Base-by-base conservation (phyloP, 257 asterid genomes). In the Asclepias syriaca region DNA sequence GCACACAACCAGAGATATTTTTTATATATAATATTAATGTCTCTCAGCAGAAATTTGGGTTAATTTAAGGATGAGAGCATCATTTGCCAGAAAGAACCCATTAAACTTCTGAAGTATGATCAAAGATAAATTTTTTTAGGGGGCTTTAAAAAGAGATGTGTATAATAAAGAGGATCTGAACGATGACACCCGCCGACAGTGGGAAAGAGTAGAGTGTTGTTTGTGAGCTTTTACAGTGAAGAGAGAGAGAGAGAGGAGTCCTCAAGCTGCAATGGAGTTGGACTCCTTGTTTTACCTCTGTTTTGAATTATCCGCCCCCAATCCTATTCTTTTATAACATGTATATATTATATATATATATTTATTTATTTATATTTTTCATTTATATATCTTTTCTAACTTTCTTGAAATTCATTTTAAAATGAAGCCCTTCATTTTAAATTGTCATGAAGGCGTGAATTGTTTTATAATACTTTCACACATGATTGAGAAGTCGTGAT, bases 151-250 rank as follows among this genome's bases (percentile, higher is more conserved):
- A 56, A 1, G 34, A 13, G 24, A 22, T 19, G 14, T n/a, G 0
- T 5, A 3, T 27, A 10, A 51, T 69, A 39, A 29, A 60, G 46
- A 60, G 14, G 68, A 51, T 58, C 39, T 72, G 53, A 56, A 29
- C 16, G 21, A 22, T 51, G 72, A 66, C 24, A 37, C 32, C 37
- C 39, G 55, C 68, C 72, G 68, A 74, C 68, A 74, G 21, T 66
- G 24, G 60, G 18, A 60, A 55, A 55, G 54, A 18, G 56, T 6
- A 64, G 22, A 8, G 34, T 37, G 27, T 14, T 7, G 12, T 11
- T 13, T 18, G 29, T n/a, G 53, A 14, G 45, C 45, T 71, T 71
- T 71, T 58, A 70, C 56, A 34, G 45, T 14, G 29, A 51, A 45
- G 60, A 48, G 43, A 67, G 58, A 13, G 32, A 16, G 59, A 40